A percentile compares a stretch with the other conserved stretches of the same genome.
phyloP scores from a whole-genome alignment of 129 eudicot species.

The Pseudognaphalium luteoalbum region DNA sequence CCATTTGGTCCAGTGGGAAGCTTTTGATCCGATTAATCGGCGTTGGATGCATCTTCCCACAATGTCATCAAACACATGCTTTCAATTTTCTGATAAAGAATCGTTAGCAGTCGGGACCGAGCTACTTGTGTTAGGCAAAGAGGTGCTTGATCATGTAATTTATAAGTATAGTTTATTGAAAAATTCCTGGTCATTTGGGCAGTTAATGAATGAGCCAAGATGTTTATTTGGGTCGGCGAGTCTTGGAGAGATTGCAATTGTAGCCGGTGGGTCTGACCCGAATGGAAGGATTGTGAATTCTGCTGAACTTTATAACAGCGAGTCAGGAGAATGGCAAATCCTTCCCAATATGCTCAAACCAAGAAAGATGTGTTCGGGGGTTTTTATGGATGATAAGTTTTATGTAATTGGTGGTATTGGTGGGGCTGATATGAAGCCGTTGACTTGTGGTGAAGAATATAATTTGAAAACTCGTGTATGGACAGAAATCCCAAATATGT shows the following conservation, averaged over 20 bases:
- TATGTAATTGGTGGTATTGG: conserved; percentile 85
- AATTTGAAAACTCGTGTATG: conserved; percentile 52
- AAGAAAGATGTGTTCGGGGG: conserved; percentile 76
- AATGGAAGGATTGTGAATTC: conserved; percentile 47
- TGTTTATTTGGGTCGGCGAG: conserved; percentile 89
- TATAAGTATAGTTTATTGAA: conserved; percentile 64
- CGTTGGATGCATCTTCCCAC: conserved; percentile 78
- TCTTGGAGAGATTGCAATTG: conserved; percentile 69
- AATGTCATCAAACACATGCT: conserved; percentile 61
- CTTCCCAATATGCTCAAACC: conserved; percentile 68
- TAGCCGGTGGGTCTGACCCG: conserved; percentile 81
- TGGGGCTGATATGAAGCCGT: conserved; percentile 44
- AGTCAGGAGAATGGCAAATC: conserved; percentile 54
- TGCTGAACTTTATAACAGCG: conserved; percentile 74
- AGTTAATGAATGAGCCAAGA: conserved; percentile 63
- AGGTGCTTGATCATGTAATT: conserved; percentile 50
- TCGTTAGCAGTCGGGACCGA: conserved; percentile 87
- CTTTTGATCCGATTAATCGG: conserved; percentile 67
- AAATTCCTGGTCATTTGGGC: conserved; percentile 75
- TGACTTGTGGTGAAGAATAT: conserved; percentile 84
- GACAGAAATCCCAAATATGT: conserved; percentile 79
- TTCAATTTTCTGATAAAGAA: conserved; percentile 72
- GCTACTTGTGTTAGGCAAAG: conserved; percentile 73
- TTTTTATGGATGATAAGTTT: conserved; percentile 86
- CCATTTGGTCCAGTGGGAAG: conserved; percentile 83